Conservation (phyloP, 2,329 filamentous ascomycete genomes). For the Microcyclosporella mali region DNA sequence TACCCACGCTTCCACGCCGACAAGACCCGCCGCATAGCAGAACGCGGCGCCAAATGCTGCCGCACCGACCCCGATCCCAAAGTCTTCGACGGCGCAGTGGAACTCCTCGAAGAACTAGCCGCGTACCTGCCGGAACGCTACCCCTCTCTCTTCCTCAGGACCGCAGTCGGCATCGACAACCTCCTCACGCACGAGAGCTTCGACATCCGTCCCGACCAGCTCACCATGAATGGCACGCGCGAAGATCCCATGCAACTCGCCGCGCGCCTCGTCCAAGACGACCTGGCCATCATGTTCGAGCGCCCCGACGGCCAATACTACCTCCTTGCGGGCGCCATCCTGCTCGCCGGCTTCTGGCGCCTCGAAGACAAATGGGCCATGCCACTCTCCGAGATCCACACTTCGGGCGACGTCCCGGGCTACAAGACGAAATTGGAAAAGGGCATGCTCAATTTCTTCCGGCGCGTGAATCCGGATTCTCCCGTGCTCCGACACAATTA, state of each 20-base stretch:
- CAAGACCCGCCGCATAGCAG: slow-evolving; percentile 61
- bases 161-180: slow-evolving; percentile 62
- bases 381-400: slow-evolving; percentile 73
- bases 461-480: slow-evolving; percentile 60
- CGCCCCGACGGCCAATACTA: slow-evolving; percentile 71
- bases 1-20: slow-evolving; percentile 66
- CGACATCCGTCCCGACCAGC: slow-evolving; percentile 57
- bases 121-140: slow-evolving; percentile 70
- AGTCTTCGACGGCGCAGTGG: slow-evolving; percentile 60
- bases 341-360: slow-evolving; percentile 78
- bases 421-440: slow-evolving; percentile 66
- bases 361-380: slow-evolving; percentile 76
- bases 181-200: slow-evolving; percentile 65
- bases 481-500: slow-evolving; percentile 71
- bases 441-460: slow-evolving; percentile 78
- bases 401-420: slow-evolving; percentile 66
- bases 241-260: slow-evolving; percentile 76
- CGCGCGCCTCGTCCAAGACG: slow-evolving; percentile 70
- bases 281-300: slow-evolving; percentile 79
- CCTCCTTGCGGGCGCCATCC: slow-evolving; percentile 66
- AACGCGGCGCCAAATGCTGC: slow-evolving; percentile 63
- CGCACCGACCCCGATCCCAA: slow-evolving; percentile 56
- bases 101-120: slow-evolving; percentile 67
- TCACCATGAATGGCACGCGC: slow-evolving; percentile 36
- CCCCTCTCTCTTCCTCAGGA: slow-evolving; percentile 61